Percentiles rank a stretch among this genome's conserved stretches.
These are phyloP conservation scores for Rhizopogon sp. DNA, from an alignment of 768 basidiomycete genomes.

Conservation along the genomic window DNA sequence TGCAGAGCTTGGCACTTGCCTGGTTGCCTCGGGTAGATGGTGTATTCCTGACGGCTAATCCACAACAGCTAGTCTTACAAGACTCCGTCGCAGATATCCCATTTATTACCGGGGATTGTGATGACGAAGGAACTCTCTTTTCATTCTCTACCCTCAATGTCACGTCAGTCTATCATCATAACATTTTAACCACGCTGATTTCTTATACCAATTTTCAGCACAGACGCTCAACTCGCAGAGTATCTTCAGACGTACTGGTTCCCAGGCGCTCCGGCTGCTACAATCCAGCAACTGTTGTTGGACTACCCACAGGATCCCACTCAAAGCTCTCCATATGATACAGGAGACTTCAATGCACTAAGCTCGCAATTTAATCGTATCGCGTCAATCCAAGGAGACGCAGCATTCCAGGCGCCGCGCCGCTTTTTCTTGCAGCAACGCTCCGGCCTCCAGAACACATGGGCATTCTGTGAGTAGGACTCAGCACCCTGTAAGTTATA, in stretches of 20 bases:
- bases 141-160: conserved; percentile 41
- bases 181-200: background rate
- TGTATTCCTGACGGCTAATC: conserved; percentile 29
- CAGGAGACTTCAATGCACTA: conserved; percentile 36
- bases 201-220: conserved; percentile 8
- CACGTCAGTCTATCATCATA: conserved; percentile 31
- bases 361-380: conserved; percentile 48
- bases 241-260: conserved; percentile 26
- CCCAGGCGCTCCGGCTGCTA: conserved; percentile 17
- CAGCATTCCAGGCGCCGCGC: conserved; percentile 44
- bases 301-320: conserved; percentile 35
- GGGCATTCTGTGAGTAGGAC: conserved; percentile 21
- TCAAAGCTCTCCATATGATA: conserved; percentile 52
- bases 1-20: conserved; percentile 24
- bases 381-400: conserved; percentile 46
- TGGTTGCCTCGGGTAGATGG: conserved; percentile 38
- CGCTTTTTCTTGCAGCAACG: conserved; percentile 38
- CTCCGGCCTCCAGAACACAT: conserved; percentile 35
- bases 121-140: conserved; percentile 42
- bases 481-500: background rate
- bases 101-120: conserved; percentile 26
- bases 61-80: conserved; percentile 24
- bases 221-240: conserved; percentile 17
- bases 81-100: conserved; percentile 27
- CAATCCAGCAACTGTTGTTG: conserved; percentile 20